These are phyloP conservation scores for Lippia alba DNA, from an alignment of 305 asterid genomes.

Conservation along the genomic window DNA sequence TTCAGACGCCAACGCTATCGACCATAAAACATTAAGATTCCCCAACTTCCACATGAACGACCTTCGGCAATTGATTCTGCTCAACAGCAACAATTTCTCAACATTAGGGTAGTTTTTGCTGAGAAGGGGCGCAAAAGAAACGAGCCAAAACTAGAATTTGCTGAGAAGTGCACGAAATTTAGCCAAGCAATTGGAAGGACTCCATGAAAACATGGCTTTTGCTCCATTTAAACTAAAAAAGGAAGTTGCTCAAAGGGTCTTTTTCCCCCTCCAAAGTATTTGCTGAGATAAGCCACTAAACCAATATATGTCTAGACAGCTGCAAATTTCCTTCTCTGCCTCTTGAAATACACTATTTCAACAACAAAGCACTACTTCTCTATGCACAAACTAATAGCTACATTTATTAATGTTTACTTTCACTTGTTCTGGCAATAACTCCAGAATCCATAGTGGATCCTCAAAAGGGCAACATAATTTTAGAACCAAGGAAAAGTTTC, in stretches of 20 bases:
- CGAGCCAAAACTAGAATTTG: not conserved
- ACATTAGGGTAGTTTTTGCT: not conserved
- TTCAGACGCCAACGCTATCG: no score
- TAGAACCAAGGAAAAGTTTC: no score
- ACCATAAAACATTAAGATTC: no score
- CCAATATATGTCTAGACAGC: not conserved
- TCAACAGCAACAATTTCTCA: not conserved
- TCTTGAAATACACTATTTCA: conserved; percentile 13
- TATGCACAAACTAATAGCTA: no score
- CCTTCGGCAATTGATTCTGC: not conserved
- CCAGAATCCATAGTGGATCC: not conserved
- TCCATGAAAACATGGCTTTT: not conserved
- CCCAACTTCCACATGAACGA: no score
- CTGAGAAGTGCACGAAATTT: no score
- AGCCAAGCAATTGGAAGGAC: conserved; percentile 1
- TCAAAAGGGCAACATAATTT: no score
- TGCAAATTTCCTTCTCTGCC: not conserved
- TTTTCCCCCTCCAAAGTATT: not conserved
- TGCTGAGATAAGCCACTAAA: conserved; percentile 1
- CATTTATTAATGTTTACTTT: no score
- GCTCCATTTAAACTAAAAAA: not conserved
- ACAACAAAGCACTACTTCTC: not conserved
- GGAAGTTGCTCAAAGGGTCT: conserved; percentile 4
- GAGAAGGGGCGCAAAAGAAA: not conserved
- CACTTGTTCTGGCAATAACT: not conserved